Conservation (phyloP, 169 alveolate species). For the Ichthyophthirius multifiliis region DNA sequence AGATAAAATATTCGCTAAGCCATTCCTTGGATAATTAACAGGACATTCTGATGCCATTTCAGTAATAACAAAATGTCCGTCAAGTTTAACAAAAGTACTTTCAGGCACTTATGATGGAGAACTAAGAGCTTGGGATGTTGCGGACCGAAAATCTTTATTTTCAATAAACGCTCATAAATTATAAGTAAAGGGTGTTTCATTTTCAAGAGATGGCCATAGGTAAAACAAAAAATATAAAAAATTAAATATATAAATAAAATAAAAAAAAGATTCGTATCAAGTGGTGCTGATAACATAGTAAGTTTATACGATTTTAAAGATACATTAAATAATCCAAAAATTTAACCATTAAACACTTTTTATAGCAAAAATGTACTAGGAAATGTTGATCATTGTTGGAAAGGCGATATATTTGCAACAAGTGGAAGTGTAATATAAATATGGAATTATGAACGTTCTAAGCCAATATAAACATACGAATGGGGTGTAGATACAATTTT, state of each 20-base stretch:
- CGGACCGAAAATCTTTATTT: slow-evolving; percentile 80
- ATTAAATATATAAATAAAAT: slow-evolving; percentile 19
- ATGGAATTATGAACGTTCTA: slow-evolving; percentile 91
- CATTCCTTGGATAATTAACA: slow-evolving; percentile 92
- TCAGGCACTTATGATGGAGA: slow-evolving; percentile 97
- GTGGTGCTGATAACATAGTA: slow-evolving; percentile 93
- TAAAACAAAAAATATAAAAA: slow-evolving; percentile 8
- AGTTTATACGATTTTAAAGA: slow-evolving; percentile 61
- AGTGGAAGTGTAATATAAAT: slow-evolving; percentile 86
- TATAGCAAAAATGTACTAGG: slow-evolving; percentile 67
- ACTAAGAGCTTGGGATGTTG: slow-evolving; percentile 93
- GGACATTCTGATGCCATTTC: slow-evolving; percentile 97
- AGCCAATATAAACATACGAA: slow-evolving; percentile 80
- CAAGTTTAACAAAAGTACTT: slow-evolving; percentile 80
- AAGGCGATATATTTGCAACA: slow-evolving; percentile 83
- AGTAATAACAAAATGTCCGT: slow-evolving; percentile 83
- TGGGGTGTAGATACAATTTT: slow-evolving; percentile 87
- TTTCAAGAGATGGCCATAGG: slow-evolving; percentile 51
- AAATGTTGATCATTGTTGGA: slow-evolving; percentile 89
- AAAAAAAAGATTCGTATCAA: slow-evolving; percentile 58
- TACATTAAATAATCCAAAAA: slow-evolving; percentile 1
- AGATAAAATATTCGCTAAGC: slow-evolving; percentile 96
- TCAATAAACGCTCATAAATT: slow-evolving; percentile 93
- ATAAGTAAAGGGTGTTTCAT: slow-evolving; percentile 90
- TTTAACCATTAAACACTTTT: slow-evolving; percentile 25